These are phyloP conservation scores for Diaporthe australafricana DNA, from an alignment of 2,329 filamentous ascomycete genomes.

Conservation along the genomic window DNA sequence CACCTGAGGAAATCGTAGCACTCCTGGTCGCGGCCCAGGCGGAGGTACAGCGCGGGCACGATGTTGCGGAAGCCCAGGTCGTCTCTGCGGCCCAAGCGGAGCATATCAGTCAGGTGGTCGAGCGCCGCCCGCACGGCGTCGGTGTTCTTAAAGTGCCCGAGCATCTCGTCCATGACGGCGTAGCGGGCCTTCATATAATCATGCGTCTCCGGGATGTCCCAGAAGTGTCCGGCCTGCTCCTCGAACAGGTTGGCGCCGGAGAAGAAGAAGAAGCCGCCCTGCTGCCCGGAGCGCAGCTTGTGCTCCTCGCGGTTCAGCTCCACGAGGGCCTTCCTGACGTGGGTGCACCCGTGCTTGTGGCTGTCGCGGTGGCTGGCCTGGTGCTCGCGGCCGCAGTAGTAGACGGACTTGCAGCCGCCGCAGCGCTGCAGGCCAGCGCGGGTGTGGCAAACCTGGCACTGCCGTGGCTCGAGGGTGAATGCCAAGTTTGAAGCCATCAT, in stretches of 20 bases:
- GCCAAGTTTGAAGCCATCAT: not conserved
- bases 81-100: slow-evolving; percentile 39
- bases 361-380: slow-evolving; percentile 38
- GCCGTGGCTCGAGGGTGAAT: not conserved
- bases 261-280: not conserved
- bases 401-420: slow-evolving; percentile 25
- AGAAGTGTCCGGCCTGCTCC: slow-evolving; percentile 49
- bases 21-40: slow-evolving; percentile 48
- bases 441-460: not conserved
- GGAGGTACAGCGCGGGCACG: slow-evolving; percentile 44
- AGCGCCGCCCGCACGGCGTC: slow-evolving; percentile 43
- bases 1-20: slow-evolving; percentile 62
- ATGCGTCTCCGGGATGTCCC: slow-evolving; percentile 45
- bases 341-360: slow-evolving; percentile 43
- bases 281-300: slow-evolving; percentile 36
- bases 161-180: slow-evolving; percentile 43
- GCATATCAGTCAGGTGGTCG: slow-evolving; percentile 6
- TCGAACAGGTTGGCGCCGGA: slow-evolving; percentile 43
- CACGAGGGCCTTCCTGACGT: slow-evolving; percentile 39
- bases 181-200: slow-evolving; percentile 51
- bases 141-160: slow-evolving; percentile 43
- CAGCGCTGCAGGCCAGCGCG: not conserved
- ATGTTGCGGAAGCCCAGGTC: slow-evolving; percentile 40
- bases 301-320: slow-evolving; percentile 41
- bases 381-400: slow-evolving; percentile 44